These are phyloP conservation scores for Vaccinium darrowii DNA, from an alignment of 148 eudicot genomes.

Conservation along the genomic window DNA sequence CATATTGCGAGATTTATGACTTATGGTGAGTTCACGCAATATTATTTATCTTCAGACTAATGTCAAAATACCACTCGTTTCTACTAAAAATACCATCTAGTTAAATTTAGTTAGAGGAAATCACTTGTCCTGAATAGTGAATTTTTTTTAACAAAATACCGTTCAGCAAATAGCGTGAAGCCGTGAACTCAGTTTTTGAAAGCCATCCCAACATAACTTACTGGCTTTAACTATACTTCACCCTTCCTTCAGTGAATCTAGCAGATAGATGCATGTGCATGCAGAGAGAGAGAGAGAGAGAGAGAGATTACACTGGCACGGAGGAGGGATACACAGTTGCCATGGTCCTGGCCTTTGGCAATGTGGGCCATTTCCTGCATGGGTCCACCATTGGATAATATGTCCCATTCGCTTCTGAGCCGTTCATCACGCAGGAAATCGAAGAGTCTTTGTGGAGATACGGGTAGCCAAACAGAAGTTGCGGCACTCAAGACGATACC, in stretches of 20 bases:
- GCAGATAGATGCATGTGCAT: not conserved
- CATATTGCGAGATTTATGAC: not conserved
- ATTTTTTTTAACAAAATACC: too few species aligned
- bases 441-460: conserved; percentile 74
- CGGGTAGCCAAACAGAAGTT: conserved; percentile 92
- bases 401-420: conserved; percentile 87
- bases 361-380: conserved; percentile 98
- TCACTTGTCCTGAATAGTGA: too few species aligned
- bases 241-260: not conserved
- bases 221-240: not conserved
- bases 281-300: not conserved
- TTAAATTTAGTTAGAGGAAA: too few species aligned
- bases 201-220: not conserved
- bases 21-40: not conserved
- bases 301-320: conserved; percentile 66
- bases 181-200: not conserved
- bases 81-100: too few species aligned
- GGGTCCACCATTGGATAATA: conserved; percentile 88
- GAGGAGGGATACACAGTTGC: conserved; percentile 92
- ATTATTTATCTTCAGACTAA: too few species aligned
- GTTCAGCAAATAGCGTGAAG: too few species aligned
- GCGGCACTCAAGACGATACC: conserved; percentile 90
- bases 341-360: conserved; percentile 93
- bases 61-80: too few species aligned
- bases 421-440: conserved; percentile 86